phyloP scores from a whole-genome alignment of 768 basidiomycete genomes.

The Hericium rajendrae region DNA sequence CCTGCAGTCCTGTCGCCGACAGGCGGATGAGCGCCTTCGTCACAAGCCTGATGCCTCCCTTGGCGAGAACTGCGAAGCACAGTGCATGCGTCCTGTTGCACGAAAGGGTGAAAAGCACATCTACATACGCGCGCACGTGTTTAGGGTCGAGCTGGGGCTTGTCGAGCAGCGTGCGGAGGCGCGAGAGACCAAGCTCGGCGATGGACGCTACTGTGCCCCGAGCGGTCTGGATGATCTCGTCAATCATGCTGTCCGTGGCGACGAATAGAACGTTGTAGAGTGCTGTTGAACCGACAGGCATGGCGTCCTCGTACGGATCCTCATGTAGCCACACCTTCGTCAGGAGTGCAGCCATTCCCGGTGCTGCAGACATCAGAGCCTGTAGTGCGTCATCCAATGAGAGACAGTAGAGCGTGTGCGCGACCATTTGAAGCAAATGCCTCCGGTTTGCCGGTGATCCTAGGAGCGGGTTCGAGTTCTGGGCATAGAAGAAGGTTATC shows the following conservation, averaged over 20 bases:
- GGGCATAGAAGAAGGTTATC: slow-evolving; percentile 24
- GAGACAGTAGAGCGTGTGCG: slow-evolving; percentile 21
- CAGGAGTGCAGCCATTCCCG: slow-evolving; percentile 26
- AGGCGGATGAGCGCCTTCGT: slow-evolving; percentile 23
- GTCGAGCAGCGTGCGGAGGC: slow-evolving; percentile 18
- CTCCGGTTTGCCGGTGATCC: slow-evolving; percentile 12
- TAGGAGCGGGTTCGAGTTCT: slow-evolving; percentile 15
- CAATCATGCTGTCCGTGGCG: slow-evolving; percentile 14
- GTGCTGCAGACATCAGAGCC: slow-evolving; percentile 21
- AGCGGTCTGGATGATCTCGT: slow-evolving; percentile 21
- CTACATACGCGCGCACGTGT: slow-evolving; percentile 18
- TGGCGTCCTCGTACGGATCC: slow-evolving; percentile 13
- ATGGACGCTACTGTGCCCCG: slow-evolving; percentile 22
- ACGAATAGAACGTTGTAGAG: slow-evolving; percentile 21
- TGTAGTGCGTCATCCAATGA: slow-evolving; percentile 20
- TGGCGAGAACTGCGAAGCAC: slow-evolving; percentile 23
- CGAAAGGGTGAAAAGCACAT: slow-evolving; percentile 23
- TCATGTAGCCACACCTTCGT: slow-evolving; percentile 27
- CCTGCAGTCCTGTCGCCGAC: slow-evolving; percentile 11
- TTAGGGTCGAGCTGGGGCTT: slow-evolving; percentile 11
- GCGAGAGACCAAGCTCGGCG: slow-evolving; percentile 21
- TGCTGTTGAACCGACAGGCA: slow-evolving; percentile 23
- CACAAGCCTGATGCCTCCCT: slow-evolving; percentile 21
- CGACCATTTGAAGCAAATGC: slow-evolving; percentile 21
- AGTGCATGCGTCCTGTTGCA: slow-evolving; percentile 20